A percentile compares a stretch with the other conserved stretches of the same genome.
These are phyloP conservation scores for Ogataea kodamae DNA, from an alignment of 805 yeast species.

Conservation along the genomic window DNA sequence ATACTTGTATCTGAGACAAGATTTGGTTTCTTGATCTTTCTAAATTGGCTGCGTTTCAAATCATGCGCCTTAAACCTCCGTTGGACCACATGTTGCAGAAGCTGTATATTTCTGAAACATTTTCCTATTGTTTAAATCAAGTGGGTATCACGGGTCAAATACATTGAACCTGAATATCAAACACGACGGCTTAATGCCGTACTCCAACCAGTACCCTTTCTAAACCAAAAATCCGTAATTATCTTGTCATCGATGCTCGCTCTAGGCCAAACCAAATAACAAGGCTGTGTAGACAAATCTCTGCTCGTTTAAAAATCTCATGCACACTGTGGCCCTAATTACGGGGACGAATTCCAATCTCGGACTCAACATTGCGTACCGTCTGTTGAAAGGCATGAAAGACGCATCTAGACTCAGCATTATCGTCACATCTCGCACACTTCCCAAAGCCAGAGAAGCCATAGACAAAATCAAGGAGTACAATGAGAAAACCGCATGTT, in stretches of 20 bases:
- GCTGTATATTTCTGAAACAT: constrained; percentile 5
- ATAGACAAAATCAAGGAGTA: constrained; percentile 54
- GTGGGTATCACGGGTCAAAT: too few relatives aligned
- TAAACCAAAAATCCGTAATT: too few relatives aligned
- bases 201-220: too few relatives aligned
- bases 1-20: constrained; percentile 13
- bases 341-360: constrained; percentile 55
- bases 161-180: too few relatives aligned
- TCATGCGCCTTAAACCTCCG: too few relatives aligned
- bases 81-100: too few relatives aligned
- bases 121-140: constrained; percentile 8
- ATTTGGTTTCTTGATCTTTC: too few relatives aligned
- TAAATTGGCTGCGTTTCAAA: too few relatives aligned
- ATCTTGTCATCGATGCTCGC: too few relatives aligned
- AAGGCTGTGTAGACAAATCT: constrained; percentile 13
- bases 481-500: constrained; percentile 32
- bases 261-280: too few relatives aligned
- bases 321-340: constrained; percentile 31
- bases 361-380: constrained; percentile 80
- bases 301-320: constrained; percentile 1
- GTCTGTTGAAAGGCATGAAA: constrained; percentile 63
- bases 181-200: too few relatives aligned
- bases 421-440: constrained; percentile 84
- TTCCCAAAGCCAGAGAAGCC: constrained; percentile 78
- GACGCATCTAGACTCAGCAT: constrained; percentile 59